phyloP scores from a whole-genome alignment of 805 yeast genomes.

The Lachancea waltii region DNA sequence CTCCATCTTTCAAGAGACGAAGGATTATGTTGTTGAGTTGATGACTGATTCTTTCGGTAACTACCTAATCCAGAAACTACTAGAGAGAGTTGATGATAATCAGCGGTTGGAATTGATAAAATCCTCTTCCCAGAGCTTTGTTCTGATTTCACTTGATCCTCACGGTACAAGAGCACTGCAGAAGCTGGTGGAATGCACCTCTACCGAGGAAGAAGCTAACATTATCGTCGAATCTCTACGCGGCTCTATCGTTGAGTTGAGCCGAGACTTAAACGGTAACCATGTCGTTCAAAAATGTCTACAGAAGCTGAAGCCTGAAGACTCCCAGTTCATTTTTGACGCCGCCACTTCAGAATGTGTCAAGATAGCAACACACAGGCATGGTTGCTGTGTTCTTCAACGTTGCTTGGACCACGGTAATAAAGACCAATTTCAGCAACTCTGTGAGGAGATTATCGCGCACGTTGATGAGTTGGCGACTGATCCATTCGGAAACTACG shows the following conservation, averaged over 20 bases:
- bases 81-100: slow-evolving; percentile 64
- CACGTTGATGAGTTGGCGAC: slow-evolving; percentile 64
- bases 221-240: slow-evolving; percentile 54
- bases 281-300: slow-evolving; percentile 93
- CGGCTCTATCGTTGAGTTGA: slow-evolving; percentile 68
- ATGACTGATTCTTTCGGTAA: slow-evolving; percentile 98
- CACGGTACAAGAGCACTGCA: slow-evolving; percentile 97
- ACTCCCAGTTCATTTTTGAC: slow-evolving; percentile 83
- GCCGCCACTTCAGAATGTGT: slow-evolving; percentile 69
- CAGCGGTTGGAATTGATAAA: slow-evolving; percentile 66
- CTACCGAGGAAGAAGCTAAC: slow-evolving; percentile 62
- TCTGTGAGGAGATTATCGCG: slow-evolving; percentile 62
- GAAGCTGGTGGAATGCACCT: slow-evolving; percentile 77
- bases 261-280: slow-evolving; percentile 90
- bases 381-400: slow-evolving; percentile 96
- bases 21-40: slow-evolving; percentile 69
- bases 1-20: slow-evolving; percentile 74
- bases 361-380: slow-evolving; percentile 88
- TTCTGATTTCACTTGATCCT: slow-evolving; percentile 79
- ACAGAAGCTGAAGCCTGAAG: slow-evolving; percentile 57
- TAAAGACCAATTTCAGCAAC: slow-evolving; percentile 55
- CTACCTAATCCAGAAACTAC: slow-evolving; percentile 81
- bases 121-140: slow-evolving; percentile 66
- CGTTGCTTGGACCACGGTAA: slow-evolving; percentile 90
- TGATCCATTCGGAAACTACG: slow-evolving; percentile 96